phyloP scores from a whole-genome alignment of 441 rosid genomes.

The Capsella rubella region DNA sequence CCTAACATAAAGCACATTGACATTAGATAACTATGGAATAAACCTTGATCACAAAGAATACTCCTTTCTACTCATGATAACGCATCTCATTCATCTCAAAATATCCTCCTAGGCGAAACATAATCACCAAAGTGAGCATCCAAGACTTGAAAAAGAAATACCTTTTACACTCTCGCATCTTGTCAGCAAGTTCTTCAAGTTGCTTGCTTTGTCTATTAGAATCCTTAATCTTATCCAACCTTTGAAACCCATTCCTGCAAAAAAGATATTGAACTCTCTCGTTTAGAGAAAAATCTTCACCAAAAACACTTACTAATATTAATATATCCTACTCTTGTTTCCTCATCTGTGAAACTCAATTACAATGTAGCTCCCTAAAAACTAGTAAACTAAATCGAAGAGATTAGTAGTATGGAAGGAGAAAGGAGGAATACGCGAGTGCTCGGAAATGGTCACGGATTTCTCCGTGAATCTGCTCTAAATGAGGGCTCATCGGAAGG shows the following conservation, averaged over 20 bases:
- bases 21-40: background rate
- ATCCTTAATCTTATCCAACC: slow-evolving; percentile 87
- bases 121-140: background rate
- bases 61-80: background rate
- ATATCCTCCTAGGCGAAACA: background rate
- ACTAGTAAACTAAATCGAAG: background rate
- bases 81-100: background rate
- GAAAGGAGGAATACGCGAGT: slow-evolving; percentile 61
- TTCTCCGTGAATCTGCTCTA: slow-evolving; percentile 97
- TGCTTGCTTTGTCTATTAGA: slow-evolving; percentile 86
- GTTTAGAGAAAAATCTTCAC: background rate
- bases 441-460: slow-evolving; percentile 85
- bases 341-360: background rate
- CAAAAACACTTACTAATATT: background rate
- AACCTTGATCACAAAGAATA: background rate
- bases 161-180: slow-evolving; percentile 95
- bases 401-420: background rate
- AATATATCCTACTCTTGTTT: background rate
- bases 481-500: slow-evolving; percentile 77
- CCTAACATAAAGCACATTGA: slow-evolving; percentile 48
- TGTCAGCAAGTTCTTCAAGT: slow-evolving; percentile 84
- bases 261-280: background rate
- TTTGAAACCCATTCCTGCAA: slow-evolving; percentile 92
- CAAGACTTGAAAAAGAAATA: background rate
- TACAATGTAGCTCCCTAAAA: background rate